Base-by-base conservation (phyloP, 2,329 filamentous ascomycete genomes). In the Leptographium wingfieldii region DNA sequence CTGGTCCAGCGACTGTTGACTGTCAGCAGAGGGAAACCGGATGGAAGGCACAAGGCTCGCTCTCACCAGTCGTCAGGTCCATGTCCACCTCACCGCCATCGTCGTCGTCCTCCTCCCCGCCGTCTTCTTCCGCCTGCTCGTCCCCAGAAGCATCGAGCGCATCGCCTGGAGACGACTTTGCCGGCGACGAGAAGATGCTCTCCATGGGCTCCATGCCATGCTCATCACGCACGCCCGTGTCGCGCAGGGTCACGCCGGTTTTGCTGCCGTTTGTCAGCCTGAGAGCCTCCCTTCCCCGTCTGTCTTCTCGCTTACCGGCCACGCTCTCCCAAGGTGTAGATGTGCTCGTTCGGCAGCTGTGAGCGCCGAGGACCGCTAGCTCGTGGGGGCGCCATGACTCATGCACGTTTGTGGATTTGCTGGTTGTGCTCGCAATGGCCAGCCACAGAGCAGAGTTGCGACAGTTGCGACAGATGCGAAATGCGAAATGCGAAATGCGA, bases 171-270 rank as follows among this genome's bases (percentile, higher is more conserved):
- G 59, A 66, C 66, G 61, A 63, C 64, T 85, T 88, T 65, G 83
- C 81, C 16, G 92, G 91, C 25, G 92, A 96, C 10, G 92, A 96
- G 72, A 96, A 96, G 65, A 97, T 83, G 65, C 84, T 83, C 43
- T 92, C 88, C 61, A 96, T 81, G 43, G 89, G 87, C 70, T 96
- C 90, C 77, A 99, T 85, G 72, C 92, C 94, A 78, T 96, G 79
- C 71, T 95, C 91, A 73, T 97, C 92, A 74, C 90, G 87, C 62
- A 85, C 77, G 58, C 90, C 90, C 59, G 78, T 84, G 68, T 96
- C 90, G 67, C 84, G 83, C 38, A 97, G 73, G 1, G 84, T 87
- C 31, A 95, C 81, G 53, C 94, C 94, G 0, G 94, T 99, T 80
- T 95, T 95, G 66, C 92, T 96, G 65, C 56, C 73, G 66, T 29